Base-by-base conservation (phyloP, 306 rosid genomes). In the Gynostemma pentaphyllum region DNA sequence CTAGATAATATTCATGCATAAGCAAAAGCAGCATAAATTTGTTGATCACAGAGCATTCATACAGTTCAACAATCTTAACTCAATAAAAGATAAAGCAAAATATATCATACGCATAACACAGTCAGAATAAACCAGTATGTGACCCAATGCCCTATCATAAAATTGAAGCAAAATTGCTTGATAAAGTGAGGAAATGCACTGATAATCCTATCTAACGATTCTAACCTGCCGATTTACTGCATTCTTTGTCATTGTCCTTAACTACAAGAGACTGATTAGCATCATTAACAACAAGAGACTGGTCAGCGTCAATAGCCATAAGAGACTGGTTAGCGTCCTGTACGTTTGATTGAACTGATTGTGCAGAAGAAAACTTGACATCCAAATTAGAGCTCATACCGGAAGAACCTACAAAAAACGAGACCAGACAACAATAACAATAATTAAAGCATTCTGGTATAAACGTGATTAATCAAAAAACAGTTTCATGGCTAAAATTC, bases 301-400 rank as follows among this genome's bases (percentile, higher is more conserved):
- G 72, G 60, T 48, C 68, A 55, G 70, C 49, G 45, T 44, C 47
- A 59, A 49, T 51, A 68, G 23, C 64, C 63, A 39, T 68, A 64
- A 79, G 70, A 72, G 42, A 55, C 68, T 68, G 72, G 39, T 47
- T 66, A 26, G 65, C 71, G 41, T 56, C 68, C 56, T 72, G 74
- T 14, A 46, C 12, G 22, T 40, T 64, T 4, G 49, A 78, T 37
- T 74, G 80, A 27, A 60, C 65, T 36, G 44, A 60, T 13, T 34
- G 67, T 24, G 4, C 45, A 7, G 63, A 4, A 9, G 41, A 14
- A n/a, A 66, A 64, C 18, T 10, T 23, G 27, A 21, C 19, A 10
- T 26, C 67, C 57, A 60, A 54, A 61, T 53, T 70, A 41, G 70
- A 2, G 21, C 39, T 70, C 27, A 5, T 49, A 57, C 29, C 68